Base-by-base conservation (phyloP, 164 flowering plant species). In the Chimonanthus salicifolius region DNA sequence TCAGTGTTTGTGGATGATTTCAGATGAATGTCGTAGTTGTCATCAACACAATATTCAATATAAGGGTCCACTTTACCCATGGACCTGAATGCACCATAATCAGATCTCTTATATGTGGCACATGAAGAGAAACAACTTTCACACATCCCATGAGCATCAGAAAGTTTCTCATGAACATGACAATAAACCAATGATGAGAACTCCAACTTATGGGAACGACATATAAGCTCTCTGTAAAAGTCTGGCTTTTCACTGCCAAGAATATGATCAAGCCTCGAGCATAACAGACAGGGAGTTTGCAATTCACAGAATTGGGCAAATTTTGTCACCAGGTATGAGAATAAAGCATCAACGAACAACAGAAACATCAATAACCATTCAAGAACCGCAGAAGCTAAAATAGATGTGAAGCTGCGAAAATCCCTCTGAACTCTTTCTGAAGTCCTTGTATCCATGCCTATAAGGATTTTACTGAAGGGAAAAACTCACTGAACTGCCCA, bases 241-340 rank as follows among this genome's bases (percentile, higher is more conserved):
- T 80, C 84, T 1, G 83, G 75, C 67, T 74, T 71, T 20, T 83
- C 80, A 5, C 47, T 83, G 8, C 85, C 84, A 4, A 91, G 74
- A 43, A 86, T 68, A 45, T 88, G 94, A 76, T 96, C 94, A 15
- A 96, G 79, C 72, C 99, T 79, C 0, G 98, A 88, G 77, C 99
- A 96, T 9, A 94, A 80, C 82, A 90, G 74, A 60, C 99, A 96
- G 0, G 99, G 99, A 69, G 81, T 72, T 71, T 68, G 73, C 78
- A 96, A 74, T 8, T 83, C 91, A 58, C 94, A 94, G 72, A 86
- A 79, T 68, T 69, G 81, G 43, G 98, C 92, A 69, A 89, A 88
- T 74, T 85, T 88, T 48, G 84, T 88, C 70, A 90, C 85, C 3
- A 80, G 10, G 63, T 87, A 89, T 11, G 94, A 84, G 15, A 96